Percentiles rank a stretch among this genome's conserved stretches.
Conservation (phyloP, 495 filamentous ascomycete species). For the Ramalina peruviana region DNA sequence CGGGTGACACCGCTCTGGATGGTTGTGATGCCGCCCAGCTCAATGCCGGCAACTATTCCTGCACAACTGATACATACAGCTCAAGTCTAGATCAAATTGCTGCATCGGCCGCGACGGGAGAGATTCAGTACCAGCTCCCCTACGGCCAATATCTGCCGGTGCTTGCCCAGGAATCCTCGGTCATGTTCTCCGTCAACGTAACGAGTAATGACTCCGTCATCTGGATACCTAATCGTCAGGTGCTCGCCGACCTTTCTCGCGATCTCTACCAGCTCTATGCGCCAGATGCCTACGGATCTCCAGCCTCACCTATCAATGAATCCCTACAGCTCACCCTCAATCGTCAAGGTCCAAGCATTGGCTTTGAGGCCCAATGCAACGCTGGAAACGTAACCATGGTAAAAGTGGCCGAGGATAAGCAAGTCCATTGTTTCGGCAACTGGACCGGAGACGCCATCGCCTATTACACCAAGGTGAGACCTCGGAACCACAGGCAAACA, state of each 20-base stretch:
- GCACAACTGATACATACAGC: conserved; percentile 4
- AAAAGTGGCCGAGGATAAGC: conserved; percentile 3
- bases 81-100: conserved; percentile 8
- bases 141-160: neutral
- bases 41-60: conserved; percentile 6
- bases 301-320: conserved; percentile 5
- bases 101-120: neutral
- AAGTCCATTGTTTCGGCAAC: conserved; percentile 7
- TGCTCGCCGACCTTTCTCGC: conserved; percentile 8
- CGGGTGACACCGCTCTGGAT: neutral
- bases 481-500: neutral
- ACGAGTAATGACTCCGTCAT: neutral
- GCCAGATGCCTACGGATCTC: neutral
- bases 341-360: conserved; percentile 12
- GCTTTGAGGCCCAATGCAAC: conserved; percentile 4
- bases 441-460: conserved; percentile 2
- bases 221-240: conserved; percentile 16
- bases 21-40: conserved; percentile 2
- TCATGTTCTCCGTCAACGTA: conserved; percentile 5
- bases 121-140: neutral
- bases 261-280: neutral
- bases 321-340: conserved; percentile 8
- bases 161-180: conserved; percentile 5
- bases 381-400: conserved; percentile 5
- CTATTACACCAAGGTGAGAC: conserved; percentile 5